These are phyloP conservation scores for Colletotrichum truncatum DNA, from an alignment of 2,329 filamentous ascomycete species.

Conservation along the genomic window DNA sequence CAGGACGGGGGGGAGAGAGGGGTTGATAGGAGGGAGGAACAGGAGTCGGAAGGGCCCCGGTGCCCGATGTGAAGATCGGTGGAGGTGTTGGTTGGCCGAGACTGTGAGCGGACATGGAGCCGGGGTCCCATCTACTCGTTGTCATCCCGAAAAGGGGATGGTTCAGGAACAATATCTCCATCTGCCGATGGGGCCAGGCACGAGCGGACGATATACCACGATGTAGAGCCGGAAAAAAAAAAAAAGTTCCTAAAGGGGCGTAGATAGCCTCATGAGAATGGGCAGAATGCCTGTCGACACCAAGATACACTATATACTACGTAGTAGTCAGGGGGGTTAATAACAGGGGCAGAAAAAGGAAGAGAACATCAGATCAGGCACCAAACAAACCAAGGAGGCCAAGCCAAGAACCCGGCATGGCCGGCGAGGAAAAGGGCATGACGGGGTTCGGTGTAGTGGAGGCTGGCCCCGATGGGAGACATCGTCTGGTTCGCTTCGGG, in stretches of 20 bases:
- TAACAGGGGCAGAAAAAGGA: not conserved
- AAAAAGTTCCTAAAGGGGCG: not conserved
- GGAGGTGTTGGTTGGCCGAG: conserved; percentile 14
- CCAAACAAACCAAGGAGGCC: not conserved
- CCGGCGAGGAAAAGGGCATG: conserved; percentile 2
- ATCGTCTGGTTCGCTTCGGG: conserved; percentile 7
- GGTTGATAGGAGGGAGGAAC: not conserved
- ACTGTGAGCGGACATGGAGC: not conserved
- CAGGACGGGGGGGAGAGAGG: not conserved
- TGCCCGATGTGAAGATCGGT: conserved; percentile 20
- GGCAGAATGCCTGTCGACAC: conserved; percentile 1
- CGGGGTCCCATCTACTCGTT: not conserved
- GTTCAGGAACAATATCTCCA: conserved; percentile 21
- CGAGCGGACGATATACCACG: not conserved
- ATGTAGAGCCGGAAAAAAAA: too few species aligned
- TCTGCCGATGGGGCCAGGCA: conserved; percentile 17
- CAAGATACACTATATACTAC: too few species aligned
- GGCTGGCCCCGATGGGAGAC: not conserved
- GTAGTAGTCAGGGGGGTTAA: too few species aligned
- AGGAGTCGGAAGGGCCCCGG: not conserved
- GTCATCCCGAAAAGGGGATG: not conserved
- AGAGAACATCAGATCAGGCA: conserved; percentile 24
- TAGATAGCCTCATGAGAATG: conserved; percentile 1
- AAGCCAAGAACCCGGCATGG: conserved; percentile 15
- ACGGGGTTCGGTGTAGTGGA: conserved; percentile 2